A percentile compares a stretch with the other conserved stretches of the same genome.
phyloP scores from a whole-genome alignment of 345 rosid genomes.

The Leavenworthia alabamica region DNA sequence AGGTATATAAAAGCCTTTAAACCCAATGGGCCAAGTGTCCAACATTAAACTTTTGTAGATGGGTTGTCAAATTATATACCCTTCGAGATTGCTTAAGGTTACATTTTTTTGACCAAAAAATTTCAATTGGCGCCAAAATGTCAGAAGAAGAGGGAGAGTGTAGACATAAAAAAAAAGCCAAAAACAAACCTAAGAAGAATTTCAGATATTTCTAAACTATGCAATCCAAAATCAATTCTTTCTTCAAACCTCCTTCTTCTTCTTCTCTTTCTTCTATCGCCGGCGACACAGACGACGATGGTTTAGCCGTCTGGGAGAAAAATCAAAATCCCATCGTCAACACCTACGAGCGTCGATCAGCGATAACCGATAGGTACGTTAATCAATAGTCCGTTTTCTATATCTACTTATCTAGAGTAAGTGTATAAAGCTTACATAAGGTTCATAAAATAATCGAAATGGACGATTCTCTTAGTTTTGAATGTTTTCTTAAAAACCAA shows the following conservation, averaged over 20 bases:
- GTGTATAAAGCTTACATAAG: neutral
- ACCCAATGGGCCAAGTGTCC: too few relatives aligned
- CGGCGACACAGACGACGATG: too few relatives aligned
- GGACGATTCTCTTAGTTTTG: neutral
- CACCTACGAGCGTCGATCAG: slow-evolving; percentile 48
- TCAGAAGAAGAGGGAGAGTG: neutral
- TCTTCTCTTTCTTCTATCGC: too few relatives aligned
- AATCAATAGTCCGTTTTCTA: neutral
- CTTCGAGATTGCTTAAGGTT: neutral
- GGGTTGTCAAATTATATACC: neutral
- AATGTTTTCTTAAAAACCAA: too few relatives aligned
- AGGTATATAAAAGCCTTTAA: too few relatives aligned
- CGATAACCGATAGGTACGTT: slow-evolving; percentile 34
- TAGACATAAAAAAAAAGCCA: neutral
- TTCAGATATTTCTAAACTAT: slow-evolving; percentile 6
- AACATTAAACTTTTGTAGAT: neutral
- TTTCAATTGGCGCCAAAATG: slow-evolving; percentile 6
- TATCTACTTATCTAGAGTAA: neutral
- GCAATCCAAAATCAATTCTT: slow-evolving; percentile 75
- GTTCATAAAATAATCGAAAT: neutral
- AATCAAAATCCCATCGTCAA: slow-evolving; percentile 32
- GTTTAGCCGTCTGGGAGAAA: slow-evolving; percentile 37
- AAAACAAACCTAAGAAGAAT: neutral
- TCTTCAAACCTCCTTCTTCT: slow-evolving; percentile 52
- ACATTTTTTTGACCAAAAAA: neutral